phyloP scores from a whole-genome alignment of 2,329 filamentous ascomycete genomes.

The Diaporthe citri region DNA sequence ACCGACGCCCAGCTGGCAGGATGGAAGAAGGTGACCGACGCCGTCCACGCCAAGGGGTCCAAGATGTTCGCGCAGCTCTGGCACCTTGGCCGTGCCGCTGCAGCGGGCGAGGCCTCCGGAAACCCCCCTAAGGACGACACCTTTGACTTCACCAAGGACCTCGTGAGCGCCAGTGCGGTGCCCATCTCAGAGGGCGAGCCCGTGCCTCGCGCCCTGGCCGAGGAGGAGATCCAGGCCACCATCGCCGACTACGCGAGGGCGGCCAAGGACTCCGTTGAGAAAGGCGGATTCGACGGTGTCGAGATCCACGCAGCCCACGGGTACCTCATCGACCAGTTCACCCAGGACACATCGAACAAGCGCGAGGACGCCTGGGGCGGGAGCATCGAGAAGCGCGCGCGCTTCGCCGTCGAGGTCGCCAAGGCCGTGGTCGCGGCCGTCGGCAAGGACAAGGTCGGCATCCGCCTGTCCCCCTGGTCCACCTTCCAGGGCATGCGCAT shows the following conservation, averaged over 20 bases:
- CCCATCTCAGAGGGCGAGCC: conserved; percentile 61
- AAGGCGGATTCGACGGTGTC: conserved; percentile 77
- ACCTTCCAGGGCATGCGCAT: conserved; percentile 72
- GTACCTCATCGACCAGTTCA: conserved; percentile 75
- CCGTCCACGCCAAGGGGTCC: conserved; percentile 72
- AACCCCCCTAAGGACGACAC: conserved; percentile 51
- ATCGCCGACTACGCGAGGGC: conserved; percentile 72
- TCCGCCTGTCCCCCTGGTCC: conserved; percentile 70
- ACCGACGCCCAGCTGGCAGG: conserved; percentile 66
- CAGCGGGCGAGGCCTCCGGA: conserved; percentile 52
- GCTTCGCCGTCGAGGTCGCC: conserved; percentile 63
- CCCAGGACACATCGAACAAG: conserved; percentile 63
- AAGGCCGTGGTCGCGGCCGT: conserved; percentile 56
- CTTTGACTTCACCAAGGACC: conserved; percentile 45
- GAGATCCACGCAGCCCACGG: conserved; percentile 70
- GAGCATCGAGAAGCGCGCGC: conserved; percentile 64
- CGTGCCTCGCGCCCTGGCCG: conserved; percentile 73
- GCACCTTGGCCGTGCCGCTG: conserved; percentile 69
- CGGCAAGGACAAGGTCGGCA: conserved; percentile 63
- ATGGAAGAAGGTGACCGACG: conserved; percentile 72
- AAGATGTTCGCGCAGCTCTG: conserved; percentile 76
- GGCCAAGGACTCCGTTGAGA: conserved; percentile 66
- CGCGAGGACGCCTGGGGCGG: conserved; percentile 69
- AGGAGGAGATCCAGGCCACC: conserved; percentile 73
- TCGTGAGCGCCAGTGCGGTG: conserved; percentile 57